Evolutionary conservation across 495 filamentous ascomycete genomes (phyloP).

Genomic region (Penicillium coprophilum): DNA sequence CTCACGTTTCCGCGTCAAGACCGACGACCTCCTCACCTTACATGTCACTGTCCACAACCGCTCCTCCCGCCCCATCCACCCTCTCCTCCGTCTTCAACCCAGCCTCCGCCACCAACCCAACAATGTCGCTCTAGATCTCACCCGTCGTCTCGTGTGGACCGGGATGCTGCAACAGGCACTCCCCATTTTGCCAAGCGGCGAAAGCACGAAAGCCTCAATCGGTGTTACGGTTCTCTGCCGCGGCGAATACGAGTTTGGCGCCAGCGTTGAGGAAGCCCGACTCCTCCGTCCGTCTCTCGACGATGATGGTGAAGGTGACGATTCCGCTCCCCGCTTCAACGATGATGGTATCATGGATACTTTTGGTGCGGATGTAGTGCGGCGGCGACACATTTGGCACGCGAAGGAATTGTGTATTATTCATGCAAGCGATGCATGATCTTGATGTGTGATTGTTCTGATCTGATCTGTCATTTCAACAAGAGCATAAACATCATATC

Average conservation of each 20-base stretch:
- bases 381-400: constrained; percentile 71
- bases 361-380: constrained; percentile 56
- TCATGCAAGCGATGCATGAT: constrained; percentile 39
- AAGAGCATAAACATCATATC: neutral
- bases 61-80: constrained; percentile 63
- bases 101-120: constrained; percentile 70
- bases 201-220: constrained; percentile 54
- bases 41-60: constrained; percentile 69
- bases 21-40: constrained; percentile 71
- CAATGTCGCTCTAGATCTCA: constrained; percentile 75
- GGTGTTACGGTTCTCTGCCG: constrained; percentile 71
- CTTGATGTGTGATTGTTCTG: neutral
- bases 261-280: constrained; percentile 75
- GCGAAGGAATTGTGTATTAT: constrained; percentile 63
- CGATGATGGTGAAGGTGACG: constrained; percentile 12
- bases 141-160: constrained; percentile 79
- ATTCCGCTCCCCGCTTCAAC: constrained; percentile 29
- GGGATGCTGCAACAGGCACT: constrained; percentile 77
- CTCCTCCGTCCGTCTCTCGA: constrained; percentile 28
- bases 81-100: constrained; percentile 75
- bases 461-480: neutral
- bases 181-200: constrained; percentile 56
- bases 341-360: constrained; percentile 51
- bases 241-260: constrained; percentile 81
- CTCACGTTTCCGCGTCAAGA: constrained; percentile 56